Conservation (phyloP, 352 stramenopile species). For the Globisporangium cylindrosporum region DNA sequence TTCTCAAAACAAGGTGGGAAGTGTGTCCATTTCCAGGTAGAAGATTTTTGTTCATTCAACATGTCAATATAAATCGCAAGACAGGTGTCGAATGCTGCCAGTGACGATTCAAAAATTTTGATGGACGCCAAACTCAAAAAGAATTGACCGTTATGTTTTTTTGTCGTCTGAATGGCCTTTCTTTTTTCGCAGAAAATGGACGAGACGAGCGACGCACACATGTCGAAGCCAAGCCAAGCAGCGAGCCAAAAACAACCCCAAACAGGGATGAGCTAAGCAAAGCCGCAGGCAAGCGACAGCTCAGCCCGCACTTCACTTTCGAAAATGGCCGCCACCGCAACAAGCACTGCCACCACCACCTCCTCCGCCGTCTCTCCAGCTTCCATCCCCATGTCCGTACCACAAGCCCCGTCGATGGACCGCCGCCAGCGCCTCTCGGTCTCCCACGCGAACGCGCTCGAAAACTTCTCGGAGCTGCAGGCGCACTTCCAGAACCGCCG, state of each 20-base stretch:
- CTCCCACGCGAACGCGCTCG: constrained; percentile 67
- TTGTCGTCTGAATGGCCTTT: background rate
- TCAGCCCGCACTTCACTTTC: constrained; percentile 11
- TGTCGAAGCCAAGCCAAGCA: background rate
- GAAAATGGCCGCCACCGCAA: constrained; percentile 16
- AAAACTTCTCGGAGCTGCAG: constrained; percentile 63
- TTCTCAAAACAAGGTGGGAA: background rate
- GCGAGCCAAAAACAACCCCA: background rate
- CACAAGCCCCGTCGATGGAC: constrained; percentile 3
- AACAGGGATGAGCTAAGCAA: background rate
- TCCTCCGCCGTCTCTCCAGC: background rate
- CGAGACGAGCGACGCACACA: background rate
- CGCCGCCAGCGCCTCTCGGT: constrained; percentile 54
- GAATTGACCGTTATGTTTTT: constrained; percentile 12
- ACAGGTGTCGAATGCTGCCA: background rate
- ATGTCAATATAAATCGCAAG: background rate
- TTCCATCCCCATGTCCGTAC: background rate
- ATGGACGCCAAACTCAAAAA: constrained; percentile 10
- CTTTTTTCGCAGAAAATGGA: background rate
- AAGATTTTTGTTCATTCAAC: background rate
- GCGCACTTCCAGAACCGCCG: constrained; percentile 48
- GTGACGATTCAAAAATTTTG: background rate
- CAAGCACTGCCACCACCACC: background rate
- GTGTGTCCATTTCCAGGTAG: background rate
- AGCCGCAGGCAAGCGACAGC: background rate